phyloP scores from a whole-genome alignment of 2,329 filamentous ascomycete species.

The Pestalotiopsis sp. region DNA sequence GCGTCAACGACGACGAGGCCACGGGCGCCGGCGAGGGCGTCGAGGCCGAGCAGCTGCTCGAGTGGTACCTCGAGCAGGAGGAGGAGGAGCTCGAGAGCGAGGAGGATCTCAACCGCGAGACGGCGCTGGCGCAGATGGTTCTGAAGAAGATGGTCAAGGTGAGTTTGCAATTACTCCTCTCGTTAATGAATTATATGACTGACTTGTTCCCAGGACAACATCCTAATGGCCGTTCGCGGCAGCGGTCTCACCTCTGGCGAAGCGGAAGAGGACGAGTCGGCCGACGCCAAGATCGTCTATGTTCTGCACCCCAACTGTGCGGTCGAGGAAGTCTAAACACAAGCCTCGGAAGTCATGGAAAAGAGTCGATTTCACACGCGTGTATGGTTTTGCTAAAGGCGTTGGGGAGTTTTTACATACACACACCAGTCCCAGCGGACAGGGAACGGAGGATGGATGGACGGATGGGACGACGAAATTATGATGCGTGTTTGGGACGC shows the following conservation, averaged over 20 bases:
- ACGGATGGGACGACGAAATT: background rate
- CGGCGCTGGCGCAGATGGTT: slow-evolving; percentile 58
- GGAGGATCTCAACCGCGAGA: slow-evolving; percentile 76
- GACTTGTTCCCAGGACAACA: slow-evolving; percentile 65
- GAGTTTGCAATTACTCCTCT: slow-evolving; percentile 33
- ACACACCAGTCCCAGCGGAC: background rate
- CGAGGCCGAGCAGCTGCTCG: slow-evolving; percentile 75
- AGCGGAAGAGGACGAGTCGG: slow-evolving; percentile 41
- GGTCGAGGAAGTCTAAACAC: slow-evolving; percentile 57
- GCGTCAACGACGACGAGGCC: slow-evolving; percentile 80
- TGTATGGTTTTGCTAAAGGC: background rate
- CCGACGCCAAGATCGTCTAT: slow-evolving; percentile 65
- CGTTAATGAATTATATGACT: background rate
- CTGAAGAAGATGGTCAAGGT: slow-evolving; percentile 96
- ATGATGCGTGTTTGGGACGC: background rate
- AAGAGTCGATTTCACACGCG: background rate
- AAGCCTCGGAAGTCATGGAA: background rate
- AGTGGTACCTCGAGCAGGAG: slow-evolving; percentile 91
- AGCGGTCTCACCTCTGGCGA: slow-evolving; percentile 48
- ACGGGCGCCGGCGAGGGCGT: slow-evolving; percentile 75
- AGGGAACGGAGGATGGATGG: background rate
- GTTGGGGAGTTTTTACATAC: background rate
- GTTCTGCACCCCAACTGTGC: slow-evolving; percentile 94
- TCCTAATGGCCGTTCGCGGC: slow-evolving; percentile 76
- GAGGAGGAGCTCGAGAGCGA: slow-evolving; percentile 80